Percentiles rank a stretch among this genome's conserved stretches.
Conservation (phyloP, 2,329 filamentous ascomycete genomes). For the Penicillium sp. region DNA sequence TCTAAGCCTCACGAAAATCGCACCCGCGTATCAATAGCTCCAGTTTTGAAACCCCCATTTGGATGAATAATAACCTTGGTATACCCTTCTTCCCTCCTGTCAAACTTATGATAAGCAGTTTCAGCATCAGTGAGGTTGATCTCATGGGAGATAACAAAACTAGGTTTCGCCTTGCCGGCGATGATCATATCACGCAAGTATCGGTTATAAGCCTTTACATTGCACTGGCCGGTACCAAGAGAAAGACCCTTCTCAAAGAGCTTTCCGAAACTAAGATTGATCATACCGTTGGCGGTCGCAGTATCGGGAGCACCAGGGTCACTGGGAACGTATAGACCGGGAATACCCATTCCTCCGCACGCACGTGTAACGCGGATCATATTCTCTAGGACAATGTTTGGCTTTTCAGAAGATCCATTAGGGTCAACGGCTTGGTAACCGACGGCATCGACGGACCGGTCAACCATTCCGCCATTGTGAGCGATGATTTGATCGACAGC, state of each 20-base stretch:
- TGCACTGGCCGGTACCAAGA: constrained; percentile 66
- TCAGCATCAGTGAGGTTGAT: constrained; percentile 62
- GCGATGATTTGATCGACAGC: constrained; percentile 61
- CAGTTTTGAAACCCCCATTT: constrained; percentile 46
- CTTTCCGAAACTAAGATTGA: constrained; percentile 65
- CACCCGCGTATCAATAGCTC: not conserved
- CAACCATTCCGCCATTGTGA: constrained; percentile 59
- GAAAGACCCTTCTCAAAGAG: constrained; percentile 64
- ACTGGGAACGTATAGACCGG: constrained; percentile 52
- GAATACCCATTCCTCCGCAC: constrained; percentile 62
- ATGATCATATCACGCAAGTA: constrained; percentile 66
- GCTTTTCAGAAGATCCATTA: constrained; percentile 58
- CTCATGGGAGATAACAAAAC: constrained; percentile 65
- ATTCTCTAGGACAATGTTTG: constrained; percentile 63
- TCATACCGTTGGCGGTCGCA: constrained; percentile 61
- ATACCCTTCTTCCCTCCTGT: constrained; percentile 64
- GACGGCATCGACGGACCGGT: constrained; percentile 64
- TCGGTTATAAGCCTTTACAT: constrained; percentile 66
- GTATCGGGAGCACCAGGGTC: constrained; percentile 64
- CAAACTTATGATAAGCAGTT: constrained; percentile 64
- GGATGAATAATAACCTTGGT: constrained; percentile 68
- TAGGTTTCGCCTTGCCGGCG: constrained; percentile 62
- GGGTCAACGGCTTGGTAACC: constrained; percentile 62
- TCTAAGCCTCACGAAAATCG: no score
- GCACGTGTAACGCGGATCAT: constrained; percentile 62